A percentile compares a stretch with the other conserved stretches of the same genome.
phyloP scores from a whole-genome alignment of 176 grass and related monocot genomes.

The Metroxylon sagu region DNA sequence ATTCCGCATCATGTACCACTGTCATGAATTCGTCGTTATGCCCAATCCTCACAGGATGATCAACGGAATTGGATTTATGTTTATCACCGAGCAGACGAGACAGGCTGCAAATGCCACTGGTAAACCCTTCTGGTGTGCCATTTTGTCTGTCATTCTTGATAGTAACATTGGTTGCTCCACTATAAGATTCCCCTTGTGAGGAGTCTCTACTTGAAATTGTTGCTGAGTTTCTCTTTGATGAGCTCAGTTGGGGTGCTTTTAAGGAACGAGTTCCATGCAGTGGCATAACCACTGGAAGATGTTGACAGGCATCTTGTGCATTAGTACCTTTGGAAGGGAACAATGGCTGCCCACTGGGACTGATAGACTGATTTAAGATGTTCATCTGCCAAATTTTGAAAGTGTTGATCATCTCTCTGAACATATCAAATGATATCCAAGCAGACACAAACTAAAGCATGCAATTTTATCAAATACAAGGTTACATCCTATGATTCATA shows the following conservation, averaged over 20 bases:
- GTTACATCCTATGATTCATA: too few species aligned
- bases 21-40: slow-evolving; percentile 6
- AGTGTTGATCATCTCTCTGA: neutral
- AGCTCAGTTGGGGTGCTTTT: slow-evolving; percentile 26
- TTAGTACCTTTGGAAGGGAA: slow-evolving; percentile 20
- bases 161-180: neutral
- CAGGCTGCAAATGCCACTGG: neutral
- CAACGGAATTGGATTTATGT: neutral
- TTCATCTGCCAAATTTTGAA: slow-evolving; percentile 40
- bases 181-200: neutral
- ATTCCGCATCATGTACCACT: slow-evolving; percentile 21
- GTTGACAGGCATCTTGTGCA: slow-evolving; percentile 13
- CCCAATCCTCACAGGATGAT: neutral
- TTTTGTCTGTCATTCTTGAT: neutral
- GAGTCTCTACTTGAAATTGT: neutral
- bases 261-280: slow-evolving; percentile 17
- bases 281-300: neutral
- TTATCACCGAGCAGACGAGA: slow-evolving; percentile 5
- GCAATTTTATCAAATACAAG: too few species aligned
- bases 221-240: neutral
- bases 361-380: slow-evolving; percentile 61
- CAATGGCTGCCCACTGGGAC: slow-evolving; percentile 30
- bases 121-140: neutral
- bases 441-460: neutral
- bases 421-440: neutral